Percentiles rank a stretch among this genome's conserved stretches.
Evolutionary conservation across 306 rosid species (phyloP).

Genomic region (Aeschynomene evenia): DNA sequence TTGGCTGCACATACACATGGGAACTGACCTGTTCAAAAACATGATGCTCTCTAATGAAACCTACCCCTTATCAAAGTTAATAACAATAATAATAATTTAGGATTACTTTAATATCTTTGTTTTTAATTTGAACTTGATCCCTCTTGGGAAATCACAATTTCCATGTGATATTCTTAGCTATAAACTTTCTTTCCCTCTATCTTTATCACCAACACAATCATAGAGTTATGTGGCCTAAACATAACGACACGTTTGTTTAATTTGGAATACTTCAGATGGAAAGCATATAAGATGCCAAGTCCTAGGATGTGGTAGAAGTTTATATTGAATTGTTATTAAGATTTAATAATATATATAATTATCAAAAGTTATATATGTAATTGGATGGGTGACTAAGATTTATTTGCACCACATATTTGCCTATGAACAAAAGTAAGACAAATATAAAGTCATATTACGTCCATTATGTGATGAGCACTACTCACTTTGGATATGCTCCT

Average conservation of each 20-base stretch:
- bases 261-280: slow-evolving; percentile 11
- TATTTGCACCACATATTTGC: slow-evolving; percentile 18
- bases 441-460: slow-evolving; percentile 20
- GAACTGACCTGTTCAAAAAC: slow-evolving; percentile 27
- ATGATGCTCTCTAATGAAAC: slow-evolving; percentile 39
- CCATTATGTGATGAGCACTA: slow-evolving; percentile 33
- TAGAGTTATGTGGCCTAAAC: slow-evolving; percentile 35
- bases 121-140: neutral
- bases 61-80: slow-evolving; percentile 30
- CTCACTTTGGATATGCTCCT: slow-evolving; percentile 30
- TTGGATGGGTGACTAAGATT: neutral
- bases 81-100: neutral
- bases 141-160: slow-evolving; percentile 34
- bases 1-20: slow-evolving; percentile 56
- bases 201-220: slow-evolving; percentile 45
- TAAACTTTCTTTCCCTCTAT: slow-evolving; percentile 37
- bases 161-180: slow-evolving; percentile 38
- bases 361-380: neutral
- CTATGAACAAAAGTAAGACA: slow-evolving; percentile 16
- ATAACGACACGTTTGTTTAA: slow-evolving; percentile 4
- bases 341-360: neutral
- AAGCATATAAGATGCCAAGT: slow-evolving; percentile 29
- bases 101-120: neutral
- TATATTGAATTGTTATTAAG: neutral
- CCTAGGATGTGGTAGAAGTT: neutral